A percentile compares a stretch with the other conserved stretches of the same genome.
Evolutionary conservation across 768 basidiomycete genomes (phyloP).

Genomic region (Hericium alpestre): DNA sequence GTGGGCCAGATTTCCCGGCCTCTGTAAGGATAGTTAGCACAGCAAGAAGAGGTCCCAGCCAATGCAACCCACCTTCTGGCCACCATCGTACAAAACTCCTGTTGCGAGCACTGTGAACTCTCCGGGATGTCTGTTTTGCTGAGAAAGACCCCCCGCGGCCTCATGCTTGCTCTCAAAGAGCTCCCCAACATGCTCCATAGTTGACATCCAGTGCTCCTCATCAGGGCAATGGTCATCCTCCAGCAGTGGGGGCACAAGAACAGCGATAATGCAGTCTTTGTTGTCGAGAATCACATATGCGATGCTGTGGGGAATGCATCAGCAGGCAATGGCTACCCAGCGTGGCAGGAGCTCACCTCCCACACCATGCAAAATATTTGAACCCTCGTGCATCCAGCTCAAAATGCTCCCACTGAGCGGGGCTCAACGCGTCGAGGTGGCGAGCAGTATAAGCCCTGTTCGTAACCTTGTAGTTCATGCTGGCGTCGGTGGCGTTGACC

Average conservation of each 20-base stretch:
- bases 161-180: background rate
- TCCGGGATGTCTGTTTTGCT: background rate
- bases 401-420: background rate
- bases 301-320: background rate
- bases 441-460: background rate
- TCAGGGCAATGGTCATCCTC: background rate
- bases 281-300: background rate
- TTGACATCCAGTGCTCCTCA: background rate
- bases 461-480: background rate
- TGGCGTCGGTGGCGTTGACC: background rate
- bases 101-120: background rate
- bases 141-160: background rate
- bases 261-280: background rate
- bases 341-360: background rate
- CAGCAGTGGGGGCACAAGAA: background rate
- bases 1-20: background rate
- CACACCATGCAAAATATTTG: background rate
- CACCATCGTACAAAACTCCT: slow-evolving; percentile 1
- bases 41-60: background rate
- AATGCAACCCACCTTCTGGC: background rate
- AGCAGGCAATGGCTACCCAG: background rate
- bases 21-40: background rate
- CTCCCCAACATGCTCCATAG: background rate
- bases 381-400: background rate
- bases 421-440: background rate